Percentiles rank a stretch among this genome's conserved stretches.
Conservation (phyloP, 257 asterid species). For the Marsdenia floribunda region DNA sequence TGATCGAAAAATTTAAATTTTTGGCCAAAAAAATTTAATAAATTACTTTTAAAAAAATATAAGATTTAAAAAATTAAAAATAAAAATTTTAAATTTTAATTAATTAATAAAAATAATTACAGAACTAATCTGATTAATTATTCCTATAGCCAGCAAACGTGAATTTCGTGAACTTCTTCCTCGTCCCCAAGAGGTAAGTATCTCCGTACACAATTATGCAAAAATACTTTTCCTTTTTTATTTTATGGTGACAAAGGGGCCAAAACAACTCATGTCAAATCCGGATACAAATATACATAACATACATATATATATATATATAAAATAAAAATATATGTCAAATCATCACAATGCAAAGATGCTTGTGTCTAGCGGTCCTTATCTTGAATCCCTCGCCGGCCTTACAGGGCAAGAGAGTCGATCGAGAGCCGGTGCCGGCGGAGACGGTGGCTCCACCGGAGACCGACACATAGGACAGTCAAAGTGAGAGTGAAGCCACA, state of each 20-base stretch:
- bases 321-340: no score
- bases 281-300: no score
- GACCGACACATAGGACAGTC: conserved; percentile 80
- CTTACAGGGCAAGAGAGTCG: neutral
- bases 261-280: neutral
- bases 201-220: neutral
- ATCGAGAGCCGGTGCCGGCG: conserved; percentile 2
- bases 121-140: no score
- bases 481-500: conserved; percentile 66
- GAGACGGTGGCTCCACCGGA: conserved; percentile 30
- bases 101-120: no score
- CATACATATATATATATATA: neutral
- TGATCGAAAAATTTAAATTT: no score
- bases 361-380: conserved; percentile 24
- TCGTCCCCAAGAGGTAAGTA: neutral
- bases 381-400: conserved; percentile 25
- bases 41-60: no score
- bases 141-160: no score
- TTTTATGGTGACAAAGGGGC: neutral
- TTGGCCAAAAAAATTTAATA: no score
- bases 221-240: neutral
- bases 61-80: no score
- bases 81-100: no score
- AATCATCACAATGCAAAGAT: conserved; percentile 19
- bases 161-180: neutral